Base-by-base conservation (phyloP, 1,284 basidiomycete genomes). In the Neonothopanus nambi region DNA sequence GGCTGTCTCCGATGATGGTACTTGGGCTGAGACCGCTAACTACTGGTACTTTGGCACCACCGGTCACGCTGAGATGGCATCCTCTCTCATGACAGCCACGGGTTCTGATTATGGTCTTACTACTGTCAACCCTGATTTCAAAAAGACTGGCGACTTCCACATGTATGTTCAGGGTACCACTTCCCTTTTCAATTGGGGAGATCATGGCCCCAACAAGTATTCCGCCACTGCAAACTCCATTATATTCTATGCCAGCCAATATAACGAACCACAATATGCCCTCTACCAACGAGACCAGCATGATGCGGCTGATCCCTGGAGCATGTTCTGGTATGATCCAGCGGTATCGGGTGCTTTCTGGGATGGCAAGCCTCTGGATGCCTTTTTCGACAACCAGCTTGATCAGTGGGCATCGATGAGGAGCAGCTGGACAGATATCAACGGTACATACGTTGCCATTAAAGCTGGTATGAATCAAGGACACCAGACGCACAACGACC, bases 261-360 rank as follows among this genome's bases (percentile, higher is more conserved):
- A 80, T 73, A 72, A 86, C 45, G 70, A 80, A 55, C 91, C 96
- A 11, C 70, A 77, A 61, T 96, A 87, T 69, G 78, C 85, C 13
- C 81, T 99, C 49, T 95, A 87, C 82, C 96, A 99, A 73, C 91
- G 96, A 57, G 96, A 99, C 68, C 91, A 90, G 63, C 75, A 76
- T 51, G 95, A 98, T 65, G 87, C 93, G 1, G 74, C 88, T n/a
- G 96, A 99, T 60, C 96, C 96, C 0, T 93, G 88, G 83, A 86
- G 85, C 65, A 95, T 99, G 93, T 96, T 99, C 78, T 99, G 94
- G 93, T 99, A 98, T 70, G 80, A 98, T 68, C 85, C 94, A 9
- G 76, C 82, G 4, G 81, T 87, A 45, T 72, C 77, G 17, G 96
- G 96, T 54, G 92, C 93, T 45, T 99, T 90, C 80, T 98, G 94